Conservation (phyloP, 768 basidiomycete genomes). For the Tulasnella sp. region DNA sequence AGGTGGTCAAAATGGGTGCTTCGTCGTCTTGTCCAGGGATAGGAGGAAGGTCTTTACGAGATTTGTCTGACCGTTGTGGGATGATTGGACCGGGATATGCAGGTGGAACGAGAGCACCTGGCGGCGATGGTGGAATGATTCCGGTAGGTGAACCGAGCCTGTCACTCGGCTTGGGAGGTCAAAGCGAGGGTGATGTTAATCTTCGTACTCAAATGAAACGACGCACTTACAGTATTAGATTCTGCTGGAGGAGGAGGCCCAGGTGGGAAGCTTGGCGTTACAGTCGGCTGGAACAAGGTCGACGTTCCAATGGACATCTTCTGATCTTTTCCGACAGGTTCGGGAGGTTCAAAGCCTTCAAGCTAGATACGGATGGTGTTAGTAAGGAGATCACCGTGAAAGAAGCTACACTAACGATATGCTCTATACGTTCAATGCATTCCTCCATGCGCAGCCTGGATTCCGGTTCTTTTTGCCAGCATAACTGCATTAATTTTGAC, state of each 20-base stretch:
- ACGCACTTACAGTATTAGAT: no score
- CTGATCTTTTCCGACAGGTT: not conserved
- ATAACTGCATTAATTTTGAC: not conserved
- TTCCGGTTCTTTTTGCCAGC: constrained; percentile 1
- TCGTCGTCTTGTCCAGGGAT: not conserved
- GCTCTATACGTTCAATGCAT: not conserved
- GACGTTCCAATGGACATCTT: not conserved
- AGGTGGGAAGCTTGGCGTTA: not conserved
- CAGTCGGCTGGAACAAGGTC: not conserved
- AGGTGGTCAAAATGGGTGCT: not conserved
- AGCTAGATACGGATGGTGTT: not conserved
- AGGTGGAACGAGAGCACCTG: not conserved
- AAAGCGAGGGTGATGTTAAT: no score
- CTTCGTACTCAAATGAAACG: no score
- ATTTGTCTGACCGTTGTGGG: not conserved
- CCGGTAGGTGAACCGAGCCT: no score
- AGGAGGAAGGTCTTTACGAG: not conserved
- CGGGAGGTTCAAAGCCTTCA: not conserved
- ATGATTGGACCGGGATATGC: not conserved
- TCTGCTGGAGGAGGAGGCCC: not conserved
- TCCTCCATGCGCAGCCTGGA: not conserved
- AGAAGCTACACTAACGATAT: not conserved
- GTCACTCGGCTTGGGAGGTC: no score
- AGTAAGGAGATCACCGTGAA: not conserved
- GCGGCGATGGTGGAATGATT: not conserved